phyloP scores from a whole-genome alignment of 352 stramenopile genomes.

The Pelagophyceae sp. region DNA sequence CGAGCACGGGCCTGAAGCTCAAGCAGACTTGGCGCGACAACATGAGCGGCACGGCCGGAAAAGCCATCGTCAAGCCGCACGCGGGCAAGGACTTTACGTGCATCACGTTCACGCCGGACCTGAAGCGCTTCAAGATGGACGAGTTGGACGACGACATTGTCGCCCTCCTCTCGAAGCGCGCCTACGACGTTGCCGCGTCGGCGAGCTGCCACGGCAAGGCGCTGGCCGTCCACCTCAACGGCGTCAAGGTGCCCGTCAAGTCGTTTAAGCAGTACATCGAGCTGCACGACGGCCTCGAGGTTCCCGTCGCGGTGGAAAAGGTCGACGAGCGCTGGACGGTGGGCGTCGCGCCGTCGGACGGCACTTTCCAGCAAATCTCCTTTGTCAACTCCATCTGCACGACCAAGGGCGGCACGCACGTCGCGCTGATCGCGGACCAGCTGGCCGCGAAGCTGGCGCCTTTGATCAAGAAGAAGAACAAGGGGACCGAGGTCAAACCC shows the following conservation, averaged over 20 bases:
- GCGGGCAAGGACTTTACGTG: constrained; percentile 86
- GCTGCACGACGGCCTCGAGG: constrained; percentile 65
- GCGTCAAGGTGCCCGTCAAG: constrained; percentile 65
- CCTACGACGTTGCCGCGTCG: constrained; percentile 94
- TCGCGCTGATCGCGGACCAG: constrained; percentile 85
- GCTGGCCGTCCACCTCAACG: constrained; percentile 73
- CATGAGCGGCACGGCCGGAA: constrained; percentile 79
- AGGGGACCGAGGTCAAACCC: constrained; percentile 76
- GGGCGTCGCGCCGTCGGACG: constrained; percentile 72
- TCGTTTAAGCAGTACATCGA: constrained; percentile 93
- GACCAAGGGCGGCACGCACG: constrained; percentile 88
- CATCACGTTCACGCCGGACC: constrained; percentile 93
- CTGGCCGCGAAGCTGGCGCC: constrained; percentile 56
- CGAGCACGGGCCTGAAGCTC: constrained; percentile 80
- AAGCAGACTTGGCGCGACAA: constrained; percentile 90
- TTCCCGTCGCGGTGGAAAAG: constrained; percentile 77
- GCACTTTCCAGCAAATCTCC: constrained; percentile 89
- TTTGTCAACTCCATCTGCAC: constrained; percentile 99
- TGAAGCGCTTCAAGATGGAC: constrained; percentile 89
- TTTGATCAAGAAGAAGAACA: constrained; percentile 82
- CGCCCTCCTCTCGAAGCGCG: constrained; percentile 85
- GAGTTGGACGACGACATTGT: constrained; percentile 81
- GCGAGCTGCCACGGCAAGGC: constrained; percentile 75
- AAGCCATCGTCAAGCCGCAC: constrained; percentile 58
- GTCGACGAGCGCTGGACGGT: constrained; percentile 92